phyloP scores from a whole-genome alignment of 176 grass and related monocot species.

The Lolium multiflorum region DNA sequence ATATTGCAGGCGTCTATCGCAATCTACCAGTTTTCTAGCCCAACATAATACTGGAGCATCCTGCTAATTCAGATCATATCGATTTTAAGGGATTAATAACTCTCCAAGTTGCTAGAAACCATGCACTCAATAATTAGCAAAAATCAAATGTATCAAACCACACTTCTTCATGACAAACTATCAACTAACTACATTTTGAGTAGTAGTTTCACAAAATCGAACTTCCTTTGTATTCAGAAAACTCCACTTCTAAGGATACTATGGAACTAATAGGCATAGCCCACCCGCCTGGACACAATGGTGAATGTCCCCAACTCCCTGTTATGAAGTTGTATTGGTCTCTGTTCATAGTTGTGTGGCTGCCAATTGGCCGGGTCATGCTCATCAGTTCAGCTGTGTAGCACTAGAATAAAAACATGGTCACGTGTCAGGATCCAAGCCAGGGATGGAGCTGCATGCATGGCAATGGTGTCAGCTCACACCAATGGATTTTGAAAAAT shows the following conservation, averaged over 20 bases:
- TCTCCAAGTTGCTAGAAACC: conserved; percentile 14
- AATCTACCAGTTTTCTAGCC: background rate
- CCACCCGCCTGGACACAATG: background rate
- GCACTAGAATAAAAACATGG: background rate
- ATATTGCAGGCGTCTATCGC: background rate
- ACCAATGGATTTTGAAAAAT: no score
- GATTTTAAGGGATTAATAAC: conserved; percentile 9
- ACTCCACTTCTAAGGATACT: background rate
- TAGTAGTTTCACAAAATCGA: background rate
- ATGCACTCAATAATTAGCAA: background rate
- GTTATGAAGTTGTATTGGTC: conserved; percentile 17
- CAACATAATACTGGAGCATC: background rate
- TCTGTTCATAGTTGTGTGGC: background rate
- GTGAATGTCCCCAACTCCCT: background rate
- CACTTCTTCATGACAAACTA: background rate
- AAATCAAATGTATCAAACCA: background rate
- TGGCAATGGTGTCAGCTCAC: no score
- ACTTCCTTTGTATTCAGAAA: background rate
- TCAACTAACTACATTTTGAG: background rate
- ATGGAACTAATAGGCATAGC: background rate
- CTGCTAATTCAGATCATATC: background rate
- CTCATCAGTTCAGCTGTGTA: background rate
- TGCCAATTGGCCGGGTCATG: background rate
- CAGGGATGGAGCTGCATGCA: no score
- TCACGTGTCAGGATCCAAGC: background rate